Base-by-base conservation (phyloP, 768 basidiomycete genomes). In the Kwoniella pini region DNA sequence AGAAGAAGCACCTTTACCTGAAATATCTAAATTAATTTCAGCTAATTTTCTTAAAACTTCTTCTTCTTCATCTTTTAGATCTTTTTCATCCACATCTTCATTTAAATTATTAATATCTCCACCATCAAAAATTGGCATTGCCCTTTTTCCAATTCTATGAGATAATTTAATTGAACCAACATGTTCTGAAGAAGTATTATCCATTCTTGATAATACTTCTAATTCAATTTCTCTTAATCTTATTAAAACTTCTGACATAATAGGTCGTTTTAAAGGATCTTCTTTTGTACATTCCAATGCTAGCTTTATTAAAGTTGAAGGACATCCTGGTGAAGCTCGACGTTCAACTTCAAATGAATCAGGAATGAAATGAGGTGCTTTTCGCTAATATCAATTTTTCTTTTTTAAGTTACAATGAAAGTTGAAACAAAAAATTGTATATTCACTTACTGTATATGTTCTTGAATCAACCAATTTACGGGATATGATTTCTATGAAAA, bases 111-210 rank as follows among this genome's bases (percentile, higher is more conserved):
- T 39, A 3, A 44, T 4, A 26, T 45, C 55, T 9, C 55, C 55
- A 43, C 36, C 46, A 11, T 64, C 66, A 36, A 65, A 74, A 22
- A 60, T 64, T 2, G 73, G 73, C 70, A 75, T 75, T 0, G 70
- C 74, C 13, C 87, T 82, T 76, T 84, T 87, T 4, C 68, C 62
- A 10, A 85, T 85, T 17, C 57, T 48, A 0, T 86, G 84, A 81
- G 94, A 84, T 61, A 95, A 88, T 68, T 87, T 88, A 79, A 96
- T 81, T 61, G 89, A 91, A 6, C 92, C 91, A 31, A 94, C 83
- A 77, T 93, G 89, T 43, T 85, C 81, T 62, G 88, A 86, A 30
- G 81, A 82, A 15, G 55, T 43, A 62, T 88, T 87, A 9, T 81
- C 82, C 1, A 86, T 83, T 5, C 88, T 82, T 11, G 84, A 77